Base-by-base conservation (phyloP, 176 grass and related monocot genomes). In the Cenchrus purpureus region DNA sequence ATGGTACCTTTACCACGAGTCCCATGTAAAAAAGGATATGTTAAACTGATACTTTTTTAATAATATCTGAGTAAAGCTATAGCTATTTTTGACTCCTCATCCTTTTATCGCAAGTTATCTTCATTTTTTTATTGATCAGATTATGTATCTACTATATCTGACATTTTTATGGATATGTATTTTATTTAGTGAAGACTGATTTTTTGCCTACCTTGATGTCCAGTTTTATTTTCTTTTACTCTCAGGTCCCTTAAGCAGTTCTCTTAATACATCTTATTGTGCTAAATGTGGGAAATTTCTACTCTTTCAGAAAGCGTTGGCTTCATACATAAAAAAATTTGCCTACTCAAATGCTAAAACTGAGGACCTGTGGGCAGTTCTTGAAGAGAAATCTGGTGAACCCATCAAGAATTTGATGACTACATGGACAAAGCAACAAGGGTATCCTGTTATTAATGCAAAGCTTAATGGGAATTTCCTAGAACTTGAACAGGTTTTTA, bases 391-490 rank as follows among this genome's bases (percentile, higher is more conserved):
- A 74, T 84, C 95, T 54, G 89, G 92, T 54, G 92, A 97, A 91
- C 92, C 93, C 67, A 84, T 95, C 75, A 95, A 88, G 85, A 81
- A 89, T 65, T 77, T 98, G 80, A 95, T 98, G 96, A 89, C 65
- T 69, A 78, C 82, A 31, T 98, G 95, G 95, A 98, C 95, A 63
- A 98, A 98, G 89, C 93, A 95, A 81, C 75, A 98, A 86, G 96
- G 96, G 13, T 98, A 93, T 90, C 96, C 96, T 81, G 86, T 95
- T 84, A 79, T 98, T 70, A 83, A 42, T 70, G 83, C 64, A 56
- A 98, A 87, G 56, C 73, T 92, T 74, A 85, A 90, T 45, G 83
- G 90, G 74, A 76, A 83, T 54, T 74, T 84, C 48, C 75, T 98
- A 67, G 87, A 94, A 80, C 37, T 98, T 87, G 83, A 94, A 53